Conservation (phyloP, 805 yeast genomes). For the Candida ascalaphidarum region DNA sequence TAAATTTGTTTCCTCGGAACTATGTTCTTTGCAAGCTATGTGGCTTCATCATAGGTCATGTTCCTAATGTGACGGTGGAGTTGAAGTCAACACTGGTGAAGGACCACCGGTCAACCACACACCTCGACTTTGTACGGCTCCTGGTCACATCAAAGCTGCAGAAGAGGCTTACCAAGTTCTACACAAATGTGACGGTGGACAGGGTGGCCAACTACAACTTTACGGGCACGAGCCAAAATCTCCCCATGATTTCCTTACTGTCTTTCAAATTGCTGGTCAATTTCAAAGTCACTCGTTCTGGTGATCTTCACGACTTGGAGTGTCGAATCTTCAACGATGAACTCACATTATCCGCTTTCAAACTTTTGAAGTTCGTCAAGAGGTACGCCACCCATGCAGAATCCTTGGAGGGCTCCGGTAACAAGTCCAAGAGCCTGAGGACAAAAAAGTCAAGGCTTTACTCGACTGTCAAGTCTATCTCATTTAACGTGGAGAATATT, state of each 20-base stretch:
- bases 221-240: not conserved
- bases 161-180: conserved; percentile 13
- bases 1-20: conserved; percentile 10
- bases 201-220: conserved; percentile 3
- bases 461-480: conserved; percentile 13
- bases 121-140: no score
- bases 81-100: no score
- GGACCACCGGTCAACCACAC: no score
- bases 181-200: conserved; percentile 5
- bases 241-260: conserved; percentile 6
- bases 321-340: conserved; percentile 14
- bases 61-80: conserved; percentile 16
- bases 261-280: conserved; percentile 8
- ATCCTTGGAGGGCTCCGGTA: not conserved
- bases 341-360: conserved; percentile 13
- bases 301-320: conserved; percentile 10
- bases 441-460: no score
- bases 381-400: conserved; percentile 1
- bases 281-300: conserved; percentile 8
- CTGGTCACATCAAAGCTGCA: no score
- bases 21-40: conserved; percentile 3
- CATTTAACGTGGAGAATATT: conserved; percentile 19
- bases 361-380: conserved; percentile 8
- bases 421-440: not conserved
- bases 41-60: conserved; percentile 7